Base-by-base conservation (phyloP, 352 stramenopile species). In the Elongisporangium prolatum region DNA sequence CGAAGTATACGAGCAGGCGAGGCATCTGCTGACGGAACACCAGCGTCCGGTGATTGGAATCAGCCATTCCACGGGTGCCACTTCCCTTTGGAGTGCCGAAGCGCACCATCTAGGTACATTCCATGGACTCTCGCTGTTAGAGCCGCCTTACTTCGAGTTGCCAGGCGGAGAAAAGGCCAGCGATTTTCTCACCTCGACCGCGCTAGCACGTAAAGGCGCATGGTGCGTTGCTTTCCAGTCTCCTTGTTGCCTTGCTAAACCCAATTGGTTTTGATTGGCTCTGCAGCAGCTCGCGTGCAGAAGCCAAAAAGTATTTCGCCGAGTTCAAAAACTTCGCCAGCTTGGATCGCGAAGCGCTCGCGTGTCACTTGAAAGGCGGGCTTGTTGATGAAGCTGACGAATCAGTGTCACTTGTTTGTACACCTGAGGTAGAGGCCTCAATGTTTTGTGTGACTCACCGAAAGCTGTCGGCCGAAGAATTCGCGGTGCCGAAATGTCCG, bases 321-420 rank as follows among this genome's bases (percentile, higher is more conserved):
- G 48, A 57, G 49, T 67, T 57, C 34, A 64, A 72, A 20, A 77
- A 77, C 57, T 83, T 78, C 59, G 50, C 66, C 3, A 61, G 64
- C 5, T 86, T 73, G 73, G 64, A 86, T 50, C 66, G 64, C 13
- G 75, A 83, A 48, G 63, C 54, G 4, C 60, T 83, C 0, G 44
- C 48, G 7, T 5, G 38, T 2, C 83, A 71, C 59, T 54, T 77
- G 40, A 63, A 74, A 5, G 75, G 75, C 22, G 75, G 62, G 3
- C 58, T 86, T 8, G 71, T 86, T 22, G 65, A 65, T 37, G 69
- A 72, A 44, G 48, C 63, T 3, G 34, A 67, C 9, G 52, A 18
- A 13, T 59, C 63, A 2, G 57, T 69, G 13, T 50, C 57, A 8
- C 60, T 77, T 0, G 63, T 66, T 16, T 74, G 68, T n/a, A 61